Evolutionary conservation across 2,329 filamentous ascomycete genomes (phyloP).

Genomic region (Capronia epimyces): DNA sequence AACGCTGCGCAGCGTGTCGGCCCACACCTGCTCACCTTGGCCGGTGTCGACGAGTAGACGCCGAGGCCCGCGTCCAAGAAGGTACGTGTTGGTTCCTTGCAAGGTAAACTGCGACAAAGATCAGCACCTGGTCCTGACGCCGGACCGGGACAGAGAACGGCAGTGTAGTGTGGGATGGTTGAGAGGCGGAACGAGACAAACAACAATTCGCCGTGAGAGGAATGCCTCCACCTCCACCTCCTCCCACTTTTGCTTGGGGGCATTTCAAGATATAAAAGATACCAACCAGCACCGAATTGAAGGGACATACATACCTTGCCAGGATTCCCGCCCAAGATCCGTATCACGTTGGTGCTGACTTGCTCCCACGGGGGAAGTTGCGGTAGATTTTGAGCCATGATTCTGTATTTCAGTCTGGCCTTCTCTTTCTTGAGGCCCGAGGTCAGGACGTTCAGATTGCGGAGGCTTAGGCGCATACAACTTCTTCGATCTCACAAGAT

Average conservation of each 20-base stretch:
- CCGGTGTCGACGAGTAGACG: conserved; percentile 87
- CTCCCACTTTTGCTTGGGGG: no score
- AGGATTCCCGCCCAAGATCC: conserved; percentile 86
- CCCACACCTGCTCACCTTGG: conserved; percentile 73
- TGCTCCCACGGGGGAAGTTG: conserved; percentile 68
- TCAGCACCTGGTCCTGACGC: not conserved
- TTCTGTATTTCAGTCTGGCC: not conserved
- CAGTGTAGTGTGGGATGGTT: no score
- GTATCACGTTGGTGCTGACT: conserved; percentile 69
- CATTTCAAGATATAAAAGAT: no score
- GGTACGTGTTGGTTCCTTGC: conserved; percentile 89
- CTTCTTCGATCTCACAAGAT: not conserved
- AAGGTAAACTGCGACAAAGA: conserved; percentile 49
- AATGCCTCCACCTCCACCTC: no score
- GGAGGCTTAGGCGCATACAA: not conserved
- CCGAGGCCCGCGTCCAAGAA: conserved; percentile 67
- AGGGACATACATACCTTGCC: conserved; percentile 55
- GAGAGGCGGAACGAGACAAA: no score
- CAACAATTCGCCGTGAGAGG: no score
- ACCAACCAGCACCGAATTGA: no score
- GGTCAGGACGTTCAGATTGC: not conserved
- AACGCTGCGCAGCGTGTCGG: conserved; percentile 56
- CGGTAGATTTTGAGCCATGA: conserved; percentile 58
- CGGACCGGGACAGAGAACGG: not conserved
- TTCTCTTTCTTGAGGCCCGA: not conserved